Evolutionary conservation across 164 flowering plant genomes (phyloP).

Genomic region (Stephania japonica): DNA sequence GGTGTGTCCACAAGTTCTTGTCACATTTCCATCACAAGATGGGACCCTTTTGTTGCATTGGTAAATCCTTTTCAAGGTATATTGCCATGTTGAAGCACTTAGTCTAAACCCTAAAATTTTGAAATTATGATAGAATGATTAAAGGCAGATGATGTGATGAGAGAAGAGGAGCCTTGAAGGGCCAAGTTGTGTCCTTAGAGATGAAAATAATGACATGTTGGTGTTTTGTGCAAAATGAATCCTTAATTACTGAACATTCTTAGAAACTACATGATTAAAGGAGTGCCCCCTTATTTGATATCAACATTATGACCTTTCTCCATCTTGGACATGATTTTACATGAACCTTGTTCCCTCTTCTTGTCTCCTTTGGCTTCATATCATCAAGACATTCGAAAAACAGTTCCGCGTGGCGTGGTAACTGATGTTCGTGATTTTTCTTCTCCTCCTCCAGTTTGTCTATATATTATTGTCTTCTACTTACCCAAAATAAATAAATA

Average conservation of each 20-base stretch:
- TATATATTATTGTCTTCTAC: not conserved
- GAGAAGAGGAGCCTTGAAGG: not conserved
- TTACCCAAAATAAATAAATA: not conserved
- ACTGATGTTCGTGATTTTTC: not conserved
- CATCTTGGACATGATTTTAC: constrained; percentile 1
- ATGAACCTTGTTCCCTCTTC: not conserved
- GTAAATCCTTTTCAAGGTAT: not conserved
- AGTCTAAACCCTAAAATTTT: not conserved
- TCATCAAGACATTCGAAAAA: not conserved
- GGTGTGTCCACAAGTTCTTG: constrained; percentile 3
- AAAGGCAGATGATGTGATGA: not conserved
- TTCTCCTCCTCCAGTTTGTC: not conserved
- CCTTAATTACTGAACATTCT: not conserved
- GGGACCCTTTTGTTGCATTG: not conserved
- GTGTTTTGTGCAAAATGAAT: not conserved
- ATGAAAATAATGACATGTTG: not conserved
- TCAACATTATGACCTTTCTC: not conserved
- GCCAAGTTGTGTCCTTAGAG: not conserved
- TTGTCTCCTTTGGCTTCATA: not conserved
- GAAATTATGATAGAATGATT: not conserved
- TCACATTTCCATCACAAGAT: not conserved
- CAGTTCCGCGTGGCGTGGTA: not conserved
- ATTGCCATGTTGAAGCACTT: not conserved
- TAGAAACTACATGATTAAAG: not conserved
- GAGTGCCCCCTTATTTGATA: not conserved